Evolutionary conservation across 2,329 filamentous ascomycete species (phyloP).

Genomic region (Ceratocystiopsis sp.): DNA sequence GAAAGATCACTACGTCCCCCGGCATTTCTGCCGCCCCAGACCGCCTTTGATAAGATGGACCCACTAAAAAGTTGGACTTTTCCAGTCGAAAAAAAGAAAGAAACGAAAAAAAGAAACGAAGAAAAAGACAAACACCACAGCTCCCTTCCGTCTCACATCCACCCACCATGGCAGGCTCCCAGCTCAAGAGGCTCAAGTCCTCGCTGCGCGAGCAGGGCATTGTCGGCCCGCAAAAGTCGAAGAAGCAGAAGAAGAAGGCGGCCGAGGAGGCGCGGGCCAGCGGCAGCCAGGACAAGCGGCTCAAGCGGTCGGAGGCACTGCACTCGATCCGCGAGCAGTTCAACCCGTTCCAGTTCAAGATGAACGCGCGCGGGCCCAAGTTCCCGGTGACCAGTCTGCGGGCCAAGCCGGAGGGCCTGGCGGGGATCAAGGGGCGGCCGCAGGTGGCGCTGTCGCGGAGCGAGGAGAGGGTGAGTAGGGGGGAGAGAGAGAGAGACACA

Average conservation of each 20-base stretch:
- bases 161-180: conserved; percentile 70
- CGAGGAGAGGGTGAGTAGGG: conserved; percentile 61
- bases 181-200: conserved; percentile 87
- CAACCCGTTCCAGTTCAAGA: conserved; percentile 93
- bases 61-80: conserved; percentile 3
- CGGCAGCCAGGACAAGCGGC: conserved; percentile 49
- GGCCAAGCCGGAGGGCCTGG: conserved; percentile 29
- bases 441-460: conserved; percentile 71
- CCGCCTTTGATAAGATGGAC: conserved; percentile 18
- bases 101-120: too few relatives aligned
- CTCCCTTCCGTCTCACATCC: not conserved
- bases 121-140: not conserved
- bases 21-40: conserved; percentile 12
- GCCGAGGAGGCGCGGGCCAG: conserved; percentile 44
- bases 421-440: conserved; percentile 54
- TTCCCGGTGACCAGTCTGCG: conserved; percentile 65
- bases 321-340: conserved; percentile 85
- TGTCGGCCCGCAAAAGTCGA: conserved; percentile 80
- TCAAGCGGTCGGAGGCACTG: conserved; percentile 61
- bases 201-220: conserved; percentile 82
- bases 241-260: conserved; percentile 74
- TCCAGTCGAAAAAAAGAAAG: too few relatives aligned
- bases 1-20: too few relatives aligned
- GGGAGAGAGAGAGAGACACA: too few relatives aligned
- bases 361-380: conserved; percentile 59